Percentiles rank a stretch among this genome's conserved stretches.
Conservation (phyloP, 345 rosid species). For the Rhizophora apiculata region DNA sequence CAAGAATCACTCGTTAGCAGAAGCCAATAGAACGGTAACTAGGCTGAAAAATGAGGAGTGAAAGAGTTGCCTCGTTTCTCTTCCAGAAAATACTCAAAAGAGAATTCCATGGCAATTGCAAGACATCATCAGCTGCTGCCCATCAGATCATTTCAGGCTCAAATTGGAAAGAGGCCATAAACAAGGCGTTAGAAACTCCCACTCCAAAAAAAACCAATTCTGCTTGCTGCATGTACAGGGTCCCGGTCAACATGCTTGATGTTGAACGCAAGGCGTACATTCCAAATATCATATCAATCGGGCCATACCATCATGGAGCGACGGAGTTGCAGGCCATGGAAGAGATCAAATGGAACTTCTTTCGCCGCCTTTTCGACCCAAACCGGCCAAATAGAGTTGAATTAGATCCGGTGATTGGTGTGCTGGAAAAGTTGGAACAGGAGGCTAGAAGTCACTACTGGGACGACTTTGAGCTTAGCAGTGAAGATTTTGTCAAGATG, state of each 20-base stretch:
- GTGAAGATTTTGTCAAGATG: slow-evolving; percentile 27
- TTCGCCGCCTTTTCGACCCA: slow-evolving; percentile 12
- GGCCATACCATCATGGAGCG: slow-evolving; percentile 30
- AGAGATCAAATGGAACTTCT: slow-evolving; percentile 24
- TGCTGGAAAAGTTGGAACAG: slow-evolving; percentile 23
- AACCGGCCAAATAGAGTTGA: neutral
- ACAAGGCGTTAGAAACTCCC: slow-evolving; percentile 6
- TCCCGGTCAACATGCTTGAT: slow-evolving; percentile 19
- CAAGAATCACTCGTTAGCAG: too few relatives aligned
- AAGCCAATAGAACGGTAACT: too few relatives aligned
- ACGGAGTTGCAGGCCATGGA: slow-evolving; percentile 17
- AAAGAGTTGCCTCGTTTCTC: too few relatives aligned
- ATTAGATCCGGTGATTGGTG: slow-evolving; percentile 8
- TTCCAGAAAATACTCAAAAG: too few relatives aligned
- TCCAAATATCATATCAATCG: slow-evolving; percentile 30
- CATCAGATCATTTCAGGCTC: slow-evolving; percentile 1
- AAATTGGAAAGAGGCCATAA: slow-evolving; percentile 7
- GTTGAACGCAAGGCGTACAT: slow-evolving; percentile 24
- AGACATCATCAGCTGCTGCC: too few relatives aligned
- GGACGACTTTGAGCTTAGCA: slow-evolving; percentile 18
- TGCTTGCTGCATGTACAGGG: slow-evolving; percentile 28
- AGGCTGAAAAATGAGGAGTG: too few relatives aligned
- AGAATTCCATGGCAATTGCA: too few relatives aligned
- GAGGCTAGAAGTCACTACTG: slow-evolving; percentile 19
- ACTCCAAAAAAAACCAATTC: slow-evolving; percentile 5